phyloP scores from a whole-genome alignment of 2,329 filamentous ascomycete species.

The Incumbomyces delicatus region DNA sequence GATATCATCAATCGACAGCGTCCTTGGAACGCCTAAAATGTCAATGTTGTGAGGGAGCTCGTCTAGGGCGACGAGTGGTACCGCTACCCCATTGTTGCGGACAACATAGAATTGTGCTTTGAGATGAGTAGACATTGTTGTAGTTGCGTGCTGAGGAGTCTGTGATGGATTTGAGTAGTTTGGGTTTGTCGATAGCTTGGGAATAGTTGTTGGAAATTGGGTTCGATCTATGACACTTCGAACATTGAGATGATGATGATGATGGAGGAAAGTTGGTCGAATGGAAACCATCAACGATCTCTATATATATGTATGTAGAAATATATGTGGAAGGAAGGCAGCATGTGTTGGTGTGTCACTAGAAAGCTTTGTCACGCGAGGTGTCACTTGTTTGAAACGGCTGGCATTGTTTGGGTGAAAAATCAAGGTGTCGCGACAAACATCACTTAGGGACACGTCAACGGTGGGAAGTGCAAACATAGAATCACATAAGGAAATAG shows the following conservation, averaged over 20 bases:
- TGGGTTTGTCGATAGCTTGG: background rate
- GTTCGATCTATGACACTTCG: background rate
- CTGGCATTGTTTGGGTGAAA: background rate
- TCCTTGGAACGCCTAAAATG: conserved; percentile 30
- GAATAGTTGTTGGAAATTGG: background rate
- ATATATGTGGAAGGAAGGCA: background rate
- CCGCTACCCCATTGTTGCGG: conserved; percentile 31
- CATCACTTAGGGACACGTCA: background rate
- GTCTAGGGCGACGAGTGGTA: conserved; percentile 36
- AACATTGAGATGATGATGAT: background rate
- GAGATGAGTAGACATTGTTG: conserved; percentile 20
- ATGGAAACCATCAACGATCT: background rate
- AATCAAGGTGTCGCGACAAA: background rate
- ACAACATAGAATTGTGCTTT: conserved; percentile 34
- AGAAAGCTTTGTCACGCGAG: background rate
- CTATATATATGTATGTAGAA: no score
- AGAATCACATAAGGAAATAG: no score
- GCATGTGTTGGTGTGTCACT: background rate
- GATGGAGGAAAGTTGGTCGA: background rate
- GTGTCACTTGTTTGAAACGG: background rate
- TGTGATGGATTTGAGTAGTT: background rate
- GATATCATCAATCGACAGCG: conserved; percentile 28
- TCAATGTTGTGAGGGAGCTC: conserved; percentile 32
- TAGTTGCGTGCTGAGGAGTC: background rate
- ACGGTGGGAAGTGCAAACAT: no score